These are phyloP conservation scores for Proliferodiscus dingleyae DNA, from an alignment of 2,329 filamentous ascomycete species.

Conservation along the genomic window DNA sequence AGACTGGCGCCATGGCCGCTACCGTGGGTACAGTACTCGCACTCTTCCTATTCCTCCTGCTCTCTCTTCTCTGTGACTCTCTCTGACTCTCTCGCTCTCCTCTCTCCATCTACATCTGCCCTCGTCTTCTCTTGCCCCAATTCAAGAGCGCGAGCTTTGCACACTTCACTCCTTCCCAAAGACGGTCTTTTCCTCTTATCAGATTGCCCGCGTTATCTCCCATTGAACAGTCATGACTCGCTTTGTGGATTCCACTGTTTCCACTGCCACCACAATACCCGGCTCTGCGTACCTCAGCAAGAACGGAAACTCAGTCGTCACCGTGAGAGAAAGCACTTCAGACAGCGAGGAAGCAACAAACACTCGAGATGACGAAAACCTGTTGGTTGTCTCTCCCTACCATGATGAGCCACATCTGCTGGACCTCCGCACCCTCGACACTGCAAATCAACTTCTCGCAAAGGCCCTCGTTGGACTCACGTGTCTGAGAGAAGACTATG, in stretches of 20 bases:
- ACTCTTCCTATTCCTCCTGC: no score
- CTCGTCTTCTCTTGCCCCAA: no score
- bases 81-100: no score
- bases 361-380: constrained; percentile 20
- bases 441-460: constrained; percentile 64
- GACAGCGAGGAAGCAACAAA: background rate
- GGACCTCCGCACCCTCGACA: constrained; percentile 62
- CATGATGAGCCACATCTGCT: constrained; percentile 65
- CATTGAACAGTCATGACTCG: constrained; percentile 11
- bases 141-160: no score
- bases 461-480: constrained; percentile 62
- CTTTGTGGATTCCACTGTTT: constrained; percentile 6
- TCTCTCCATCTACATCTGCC: no score
- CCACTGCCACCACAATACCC: background rate
- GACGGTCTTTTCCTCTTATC: no score
- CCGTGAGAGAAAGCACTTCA: background rate
- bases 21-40: no score
- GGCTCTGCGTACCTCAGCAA: background rate
- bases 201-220: no score
- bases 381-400: constrained; percentile 72
- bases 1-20: no score
- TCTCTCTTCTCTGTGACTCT: no score
- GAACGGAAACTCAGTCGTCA: background rate
- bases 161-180: no score
- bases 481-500: constrained; percentile 65